Conservation (phyloP, 208 protist genomes). For the Trypanosoma rangeli region DNA sequence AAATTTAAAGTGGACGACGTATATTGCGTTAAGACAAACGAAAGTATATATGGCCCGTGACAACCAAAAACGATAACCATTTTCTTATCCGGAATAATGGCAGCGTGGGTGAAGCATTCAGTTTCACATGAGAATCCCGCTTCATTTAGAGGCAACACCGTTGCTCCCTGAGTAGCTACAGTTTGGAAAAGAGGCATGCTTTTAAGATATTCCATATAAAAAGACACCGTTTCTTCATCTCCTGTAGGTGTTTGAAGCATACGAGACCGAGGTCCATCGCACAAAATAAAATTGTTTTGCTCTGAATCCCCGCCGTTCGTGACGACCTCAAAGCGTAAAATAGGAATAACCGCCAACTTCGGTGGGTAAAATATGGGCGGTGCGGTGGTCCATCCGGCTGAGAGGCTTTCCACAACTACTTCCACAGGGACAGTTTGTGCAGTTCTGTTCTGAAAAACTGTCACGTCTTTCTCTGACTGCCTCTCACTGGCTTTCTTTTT, state of each 20-base stretch:
- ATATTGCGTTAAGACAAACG: slow-evolving; percentile 13
- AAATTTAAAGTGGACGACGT: neutral
- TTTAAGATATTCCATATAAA: slow-evolving; percentile 24
- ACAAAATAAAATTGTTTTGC: slow-evolving; percentile 20
- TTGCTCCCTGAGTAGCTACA: neutral
- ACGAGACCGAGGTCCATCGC: slow-evolving; percentile 21
- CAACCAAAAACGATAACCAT: slow-evolving; percentile 21
- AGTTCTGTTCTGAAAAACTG: neutral
- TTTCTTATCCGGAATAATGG: slow-evolving; percentile 3
- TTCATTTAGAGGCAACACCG: slow-evolving; percentile 3
- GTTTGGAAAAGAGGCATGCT: slow-evolving; percentile 11
- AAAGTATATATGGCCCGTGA: slow-evolving; percentile 27
- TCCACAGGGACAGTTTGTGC: slow-evolving; percentile 30
- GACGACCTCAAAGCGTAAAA: slow-evolving; percentile 20
- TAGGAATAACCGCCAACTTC: slow-evolving; percentile 36
- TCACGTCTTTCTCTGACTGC: neutral
- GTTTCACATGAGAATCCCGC: slow-evolving; percentile 11
- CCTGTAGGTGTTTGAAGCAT: neutral
- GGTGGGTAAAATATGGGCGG: slow-evolving; percentile 52
- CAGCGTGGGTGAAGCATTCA: slow-evolving; percentile 24
- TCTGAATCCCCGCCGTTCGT: neutral
- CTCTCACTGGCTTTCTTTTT: neutral
- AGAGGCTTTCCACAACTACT: slow-evolving; percentile 28
- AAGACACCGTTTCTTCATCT: neutral
- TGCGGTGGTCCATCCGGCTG: slow-evolving; percentile 37